Conservation (phyloP, 2,329 filamentous ascomycete species). For the Cladosporium sp. region DNA sequence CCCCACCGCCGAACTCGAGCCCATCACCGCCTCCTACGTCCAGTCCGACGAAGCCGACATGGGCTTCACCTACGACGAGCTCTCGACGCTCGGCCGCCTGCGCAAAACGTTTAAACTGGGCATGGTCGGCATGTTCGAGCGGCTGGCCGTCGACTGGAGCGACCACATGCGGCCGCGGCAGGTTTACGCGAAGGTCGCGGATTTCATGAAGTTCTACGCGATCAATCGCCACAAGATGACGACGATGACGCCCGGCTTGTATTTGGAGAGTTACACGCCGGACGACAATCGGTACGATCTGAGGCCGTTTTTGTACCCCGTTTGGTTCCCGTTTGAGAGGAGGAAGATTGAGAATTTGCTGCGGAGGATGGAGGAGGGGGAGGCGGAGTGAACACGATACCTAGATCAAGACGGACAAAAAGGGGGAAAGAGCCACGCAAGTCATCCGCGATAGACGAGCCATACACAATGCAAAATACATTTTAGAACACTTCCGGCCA, state of each 20-base stretch:
- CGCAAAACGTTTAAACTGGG: slow-evolving; percentile 52
- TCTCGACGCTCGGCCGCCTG: slow-evolving; percentile 47
- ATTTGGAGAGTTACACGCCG: slow-evolving; percentile 45
- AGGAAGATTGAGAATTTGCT: slow-evolving; percentile 45
- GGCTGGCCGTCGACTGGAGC: slow-evolving; percentile 47
- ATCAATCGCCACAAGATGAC: slow-evolving; percentile 63
- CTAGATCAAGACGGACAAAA: too few relatives aligned
- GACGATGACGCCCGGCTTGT: slow-evolving; percentile 52
- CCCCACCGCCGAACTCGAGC: slow-evolving; percentile 50
- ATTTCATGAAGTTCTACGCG: slow-evolving; percentile 50
- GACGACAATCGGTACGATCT: slow-evolving; percentile 52
- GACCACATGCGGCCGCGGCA: slow-evolving; percentile 28
- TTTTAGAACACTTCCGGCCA: too few relatives aligned
- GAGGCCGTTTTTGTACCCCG: slow-evolving; percentile 50
- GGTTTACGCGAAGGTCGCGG: slow-evolving; percentile 38
- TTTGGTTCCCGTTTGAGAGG: slow-evolving; percentile 39
- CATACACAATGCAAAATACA: too few relatives aligned
- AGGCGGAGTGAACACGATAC: not conserved
- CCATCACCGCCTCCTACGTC: slow-evolving; percentile 57
- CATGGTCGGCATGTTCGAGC: slow-evolving; percentile 49
- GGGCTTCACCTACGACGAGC: slow-evolving; percentile 50
- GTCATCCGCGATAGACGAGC: too few relatives aligned
- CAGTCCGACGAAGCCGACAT: slow-evolving; percentile 53
- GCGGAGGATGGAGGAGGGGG: slow-evolving; percentile 35
- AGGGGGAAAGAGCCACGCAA: too few relatives aligned